Evolutionary conservation across 164 flowering plant species (phyloP).

Genomic region (Magnolia changhungtana): DNA sequence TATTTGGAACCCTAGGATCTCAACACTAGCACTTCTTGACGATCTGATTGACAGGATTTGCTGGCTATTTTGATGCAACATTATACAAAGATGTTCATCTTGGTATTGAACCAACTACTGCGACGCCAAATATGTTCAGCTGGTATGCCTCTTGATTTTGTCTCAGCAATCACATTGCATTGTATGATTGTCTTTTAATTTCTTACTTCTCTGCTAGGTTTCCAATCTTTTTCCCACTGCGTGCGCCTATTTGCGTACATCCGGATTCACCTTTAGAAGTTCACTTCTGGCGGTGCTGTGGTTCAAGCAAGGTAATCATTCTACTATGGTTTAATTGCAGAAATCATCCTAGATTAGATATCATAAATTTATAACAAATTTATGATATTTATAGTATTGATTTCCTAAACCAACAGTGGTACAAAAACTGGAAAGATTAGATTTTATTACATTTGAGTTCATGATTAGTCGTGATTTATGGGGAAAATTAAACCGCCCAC

Average conservation of each 20-base stretch:
- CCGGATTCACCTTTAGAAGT: slow-evolving; percentile 68
- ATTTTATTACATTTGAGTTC: background rate
- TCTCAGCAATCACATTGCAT: background rate
- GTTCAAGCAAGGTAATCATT: slow-evolving; percentile 66
- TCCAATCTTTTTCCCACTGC: slow-evolving; percentile 85
- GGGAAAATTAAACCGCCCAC: background rate
- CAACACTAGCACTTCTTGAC: background rate
- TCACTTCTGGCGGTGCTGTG: slow-evolving; percentile 94
- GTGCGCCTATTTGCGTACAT: slow-evolving; percentile 61
- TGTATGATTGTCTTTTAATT: background rate
- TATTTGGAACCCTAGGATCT: background rate
- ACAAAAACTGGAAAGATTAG: no score
- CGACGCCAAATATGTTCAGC: slow-evolving; percentile 98
- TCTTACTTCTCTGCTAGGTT: slow-evolving; percentile 50
- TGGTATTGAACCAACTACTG: slow-evolving; percentile 88
- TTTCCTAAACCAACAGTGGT: no score
- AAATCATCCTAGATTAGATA: no score
- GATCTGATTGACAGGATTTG: slow-evolving; percentile 62
- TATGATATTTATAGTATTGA: no score
- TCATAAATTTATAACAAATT: no score
- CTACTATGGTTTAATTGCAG: background rate
- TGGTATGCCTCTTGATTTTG: slow-evolving; percentile 48
- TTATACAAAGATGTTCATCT: slow-evolving; percentile 98
- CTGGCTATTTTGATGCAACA: slow-evolving; percentile 94
- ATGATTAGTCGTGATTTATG: background rate